Percentiles rank a stretch among this genome's conserved stretches.
Evolutionary conservation across 768 basidiomycete species (phyloP).

Genomic region (Panellus pusillus): DNA sequence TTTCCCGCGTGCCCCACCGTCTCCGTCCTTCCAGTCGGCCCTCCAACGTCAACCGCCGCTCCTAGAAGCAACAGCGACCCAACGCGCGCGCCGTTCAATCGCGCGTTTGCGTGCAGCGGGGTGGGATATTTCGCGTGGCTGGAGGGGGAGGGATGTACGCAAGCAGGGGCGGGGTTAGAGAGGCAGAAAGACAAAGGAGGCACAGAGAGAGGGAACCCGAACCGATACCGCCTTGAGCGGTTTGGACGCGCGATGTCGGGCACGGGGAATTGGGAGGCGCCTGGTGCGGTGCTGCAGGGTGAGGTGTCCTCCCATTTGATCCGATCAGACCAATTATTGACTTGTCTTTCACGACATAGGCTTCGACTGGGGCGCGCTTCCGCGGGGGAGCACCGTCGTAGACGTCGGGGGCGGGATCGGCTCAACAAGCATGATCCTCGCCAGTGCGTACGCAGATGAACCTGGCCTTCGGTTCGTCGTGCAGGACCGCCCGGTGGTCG

Average conservation of each 20-base stretch:
- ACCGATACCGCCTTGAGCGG: slow-evolving; percentile 57
- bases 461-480: slow-evolving; percentile 41
- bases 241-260: slow-evolving; percentile 80
- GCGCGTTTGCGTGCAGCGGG: slow-evolving; percentile 55
- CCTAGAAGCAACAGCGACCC: slow-evolving; percentile 40
- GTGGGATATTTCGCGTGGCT: slow-evolving; percentile 73
- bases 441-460: slow-evolving; percentile 29
- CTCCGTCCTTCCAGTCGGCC: not conserved
- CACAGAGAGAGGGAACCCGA: slow-evolving; percentile 27
- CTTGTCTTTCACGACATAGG: slow-evolving; percentile 27
- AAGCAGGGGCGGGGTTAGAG: slow-evolving; percentile 44
- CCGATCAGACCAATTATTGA: not conserved
- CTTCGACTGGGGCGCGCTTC: slow-evolving; percentile 52
- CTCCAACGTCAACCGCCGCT: slow-evolving; percentile 20
- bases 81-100: slow-evolving; percentile 66
- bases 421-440: slow-evolving; percentile 39
- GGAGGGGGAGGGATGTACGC: slow-evolving; percentile 46
- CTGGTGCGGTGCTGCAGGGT: slow-evolving; percentile 59
- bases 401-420: slow-evolving; percentile 67
- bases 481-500: slow-evolving; percentile 53
- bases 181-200: not conserved
- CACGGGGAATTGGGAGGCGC: slow-evolving; percentile 69
- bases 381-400: slow-evolving; percentile 46
- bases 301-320: slow-evolving; percentile 16
- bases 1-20: slow-evolving; percentile 27